Base-by-base conservation (phyloP, 495 filamentous ascomycete species). In the Hypoxylon intermedium region DNA sequence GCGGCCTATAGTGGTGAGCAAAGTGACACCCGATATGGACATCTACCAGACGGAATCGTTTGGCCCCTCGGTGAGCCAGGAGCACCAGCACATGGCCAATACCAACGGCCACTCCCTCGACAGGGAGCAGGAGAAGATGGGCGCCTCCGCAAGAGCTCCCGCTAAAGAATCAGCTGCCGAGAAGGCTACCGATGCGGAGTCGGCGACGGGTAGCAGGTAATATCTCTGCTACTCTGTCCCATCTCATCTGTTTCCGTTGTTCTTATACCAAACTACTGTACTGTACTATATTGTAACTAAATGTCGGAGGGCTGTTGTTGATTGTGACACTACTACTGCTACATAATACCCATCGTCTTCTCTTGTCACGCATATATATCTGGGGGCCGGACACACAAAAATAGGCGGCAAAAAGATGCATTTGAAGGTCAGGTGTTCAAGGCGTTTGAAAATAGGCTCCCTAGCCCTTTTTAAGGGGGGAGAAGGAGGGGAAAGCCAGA, bases 31-130 rank as follows among this genome's bases (percentile, higher is more conserved):
- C 50, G 86, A 87, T 0, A 96, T 96, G 91, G 89, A 93, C 53
- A 65, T 97, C 20, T 96, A 90, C 70, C 75, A 83, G 66, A 86
- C 83, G 15, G 93, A 96, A 76, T 87, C 82, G 6, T 97, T 97
- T 67, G 92, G 92, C 0, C 91, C 92, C 3, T 87, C 84, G 0
- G 89, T 93, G 3, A 77, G 77, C 21, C 41, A 51, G 88, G 92
- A 74, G 90, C 88, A 6, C 74, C 97, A n/a, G 47, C 64, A 69
- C 45, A 82, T 93, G 38, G 92, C 93, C 11, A 98, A 97, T n/a
- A n/a, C n/a, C n/a, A n/a, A n/a, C n/a, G n/a, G n/a, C n/a, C n/a
- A n/a, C n/a, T 21, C 42, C 5, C 23, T 68, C 31, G 59, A 52
- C 18, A 50, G 20, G 19, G 62, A 64, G 44, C 61, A 64, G 19